Evolutionary conservation across 1,139 yeast species (phyloP), one percentile per base, ranked within the genome.

Genomic region (Hemisphaericaspora xylofermentans): DNA sequence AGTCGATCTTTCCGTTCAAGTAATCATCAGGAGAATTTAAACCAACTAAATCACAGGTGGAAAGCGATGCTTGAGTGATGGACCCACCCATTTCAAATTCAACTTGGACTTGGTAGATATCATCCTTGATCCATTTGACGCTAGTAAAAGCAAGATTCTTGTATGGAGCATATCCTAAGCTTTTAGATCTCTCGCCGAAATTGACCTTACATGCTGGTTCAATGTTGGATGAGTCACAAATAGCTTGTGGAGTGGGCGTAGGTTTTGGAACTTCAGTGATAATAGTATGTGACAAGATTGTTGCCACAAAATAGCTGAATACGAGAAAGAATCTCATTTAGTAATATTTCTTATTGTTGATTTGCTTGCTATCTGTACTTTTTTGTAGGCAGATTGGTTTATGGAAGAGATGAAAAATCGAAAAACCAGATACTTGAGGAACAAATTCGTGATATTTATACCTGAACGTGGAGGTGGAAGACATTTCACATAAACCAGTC

Each of bases 81-180:
- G 38, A 34, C 10, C 27, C 35, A 7, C 33, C 38, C 32, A 38
- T 38, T 18, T 38, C 22, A 21, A 38, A 38, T 24, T 38, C 38
- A 14, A 38, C 34, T 19, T 38, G 21, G 18, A 38, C 41, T 27
- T 24, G 34, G 30, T 38, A 38, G 14, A 22, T 24, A 27, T 33
- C 26, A n/a, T 38, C 41, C 12, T 18, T 13, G 22, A 38, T 28
- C 41, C 41, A 38, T 12, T 29, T 17, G 14, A 38, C 38, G 10
- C 12, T 14, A n/a, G 27, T 33, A n/a, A 34, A 38, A 8, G 9
- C 27, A n/a, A 30, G 17, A 4, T 13, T 27, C 24, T 18, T 19
- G 12, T 26, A 38, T 1, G 33, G 15, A 12, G 41, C 37, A 18
- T 27, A 28, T 9, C 22, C 22, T 15, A 32, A 24, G 12, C 18